A percentile compares a stretch with the other conserved stretches of the same genome.
Evolutionary conservation across 345 rosid genomes (phyloP).

Genomic region (thale cress (Arabidopsis thaliana)): DNA sequence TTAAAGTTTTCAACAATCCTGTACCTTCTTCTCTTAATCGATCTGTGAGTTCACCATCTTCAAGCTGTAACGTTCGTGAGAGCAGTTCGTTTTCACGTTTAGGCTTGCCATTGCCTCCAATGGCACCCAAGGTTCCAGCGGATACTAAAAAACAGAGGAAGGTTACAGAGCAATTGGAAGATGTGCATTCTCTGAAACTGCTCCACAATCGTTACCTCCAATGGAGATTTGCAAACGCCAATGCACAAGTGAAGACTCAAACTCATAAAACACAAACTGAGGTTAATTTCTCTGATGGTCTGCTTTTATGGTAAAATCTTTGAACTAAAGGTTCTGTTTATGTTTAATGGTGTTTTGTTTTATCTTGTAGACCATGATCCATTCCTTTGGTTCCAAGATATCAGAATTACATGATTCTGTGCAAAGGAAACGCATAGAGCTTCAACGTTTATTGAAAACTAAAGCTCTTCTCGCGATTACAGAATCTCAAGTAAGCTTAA

Average conservation of each 20-base stretch:
- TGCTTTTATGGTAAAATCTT: too few relatives aligned
- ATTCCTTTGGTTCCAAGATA: constrained; percentile 58
- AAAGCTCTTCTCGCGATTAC: constrained; percentile 52
- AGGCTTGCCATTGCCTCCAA: constrained; percentile 58
- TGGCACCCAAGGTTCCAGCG: constrained; percentile 47
- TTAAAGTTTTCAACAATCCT: constrained; percentile 3
- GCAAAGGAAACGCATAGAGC: constrained; percentile 59
- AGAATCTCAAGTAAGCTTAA: constrained; percentile 62
- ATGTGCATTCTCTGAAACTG: constrained; percentile 59
- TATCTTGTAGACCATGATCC: constrained; percentile 56
- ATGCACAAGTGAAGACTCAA: constrained; percentile 52
- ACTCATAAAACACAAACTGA: constrained; percentile 61
- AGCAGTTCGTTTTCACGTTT: constrained; percentile 32
- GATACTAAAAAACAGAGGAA: constrained; percentile 55
- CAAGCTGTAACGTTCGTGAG: neutral
- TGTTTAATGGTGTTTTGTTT: neutral
- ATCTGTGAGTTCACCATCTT: neutral
- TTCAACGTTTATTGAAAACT: constrained; percentile 48
- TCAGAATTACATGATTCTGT: constrained; percentile 58
- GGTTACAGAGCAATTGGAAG: constrained; percentile 58
- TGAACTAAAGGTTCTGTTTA: neutral
- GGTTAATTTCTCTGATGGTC: constrained; percentile 45
- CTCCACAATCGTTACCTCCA: constrained; percentile 68
- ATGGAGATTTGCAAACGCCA: constrained; percentile 81
- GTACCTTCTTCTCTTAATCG: constrained; percentile 29